Conservation (phyloP, 2,329 filamentous ascomycete genomes). For the Dactylella cylindrospora region DNA sequence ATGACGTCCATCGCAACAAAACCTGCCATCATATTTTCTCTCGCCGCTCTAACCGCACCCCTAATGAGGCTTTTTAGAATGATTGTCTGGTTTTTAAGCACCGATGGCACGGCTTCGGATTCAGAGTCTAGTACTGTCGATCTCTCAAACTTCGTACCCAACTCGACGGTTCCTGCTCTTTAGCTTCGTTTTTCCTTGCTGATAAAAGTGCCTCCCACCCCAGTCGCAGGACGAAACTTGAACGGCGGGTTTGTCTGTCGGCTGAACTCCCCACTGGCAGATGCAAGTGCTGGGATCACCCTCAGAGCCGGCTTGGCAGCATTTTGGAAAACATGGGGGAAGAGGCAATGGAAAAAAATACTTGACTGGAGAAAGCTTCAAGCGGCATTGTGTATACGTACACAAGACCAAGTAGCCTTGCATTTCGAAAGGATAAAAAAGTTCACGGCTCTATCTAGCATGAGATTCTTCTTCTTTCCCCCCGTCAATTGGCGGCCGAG, state of each 20-base stretch:
- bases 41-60: too few species aligned
- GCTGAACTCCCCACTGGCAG: constrained; percentile 39
- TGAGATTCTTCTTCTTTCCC: too few species aligned
- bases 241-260: constrained; percentile 38
- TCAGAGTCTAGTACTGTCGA: constrained; percentile 24
- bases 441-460: too few species aligned
- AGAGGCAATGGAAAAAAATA: constrained; percentile 1
- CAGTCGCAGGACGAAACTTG: too few species aligned
- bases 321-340: background rate
- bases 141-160: constrained; percentile 33
- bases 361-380: too few species aligned
- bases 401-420: too few species aligned
- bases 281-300: constrained; percentile 13
- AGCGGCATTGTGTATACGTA: too few species aligned
- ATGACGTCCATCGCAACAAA: background rate
- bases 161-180: constrained; percentile 25
- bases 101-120: constrained; percentile 29
- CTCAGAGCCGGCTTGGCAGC: background rate
- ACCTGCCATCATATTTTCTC: background rate
- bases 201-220: constrained; percentile 28
- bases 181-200: too few species aligned
- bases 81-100: too few species aligned
- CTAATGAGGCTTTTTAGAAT: too few species aligned
- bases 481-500: too few species aligned
- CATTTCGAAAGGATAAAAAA: too few species aligned